Conservation (phyloP, 345 rosid genomes). For the Arabis hirsuta region DNA sequence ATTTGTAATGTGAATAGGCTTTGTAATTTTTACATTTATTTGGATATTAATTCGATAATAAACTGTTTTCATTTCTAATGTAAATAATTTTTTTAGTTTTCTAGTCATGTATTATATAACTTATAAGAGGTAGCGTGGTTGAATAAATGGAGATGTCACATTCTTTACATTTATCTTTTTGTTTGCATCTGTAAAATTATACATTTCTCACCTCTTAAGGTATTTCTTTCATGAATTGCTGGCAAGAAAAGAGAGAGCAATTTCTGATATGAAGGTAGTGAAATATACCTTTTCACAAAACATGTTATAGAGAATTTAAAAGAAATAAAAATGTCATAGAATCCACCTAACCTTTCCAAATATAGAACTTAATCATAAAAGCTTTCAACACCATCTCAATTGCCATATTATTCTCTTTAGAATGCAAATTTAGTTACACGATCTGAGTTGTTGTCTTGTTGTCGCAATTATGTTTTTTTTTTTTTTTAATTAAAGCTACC, state of each 20-base stretch:
- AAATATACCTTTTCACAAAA: neutral
- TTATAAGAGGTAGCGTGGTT: conserved; percentile 12
- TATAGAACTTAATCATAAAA: neutral
- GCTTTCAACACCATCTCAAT: neutral
- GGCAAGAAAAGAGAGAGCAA: neutral
- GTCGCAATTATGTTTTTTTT: neutral
- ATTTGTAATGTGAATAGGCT: conserved; percentile 35
- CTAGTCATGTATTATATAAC: conserved; percentile 4
- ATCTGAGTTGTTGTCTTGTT: neutral
- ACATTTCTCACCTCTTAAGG: neutral
- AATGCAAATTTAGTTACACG: neutral
- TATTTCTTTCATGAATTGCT: neutral
- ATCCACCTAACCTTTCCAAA: neutral
- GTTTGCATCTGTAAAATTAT: neutral
- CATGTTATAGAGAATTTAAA: neutral
- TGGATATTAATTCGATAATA: conserved; percentile 12
- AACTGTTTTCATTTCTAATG: conserved; percentile 22
- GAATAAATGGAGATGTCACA: conserved; percentile 21
- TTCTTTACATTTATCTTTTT: conserved; percentile 1
- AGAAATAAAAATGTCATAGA: neutral
- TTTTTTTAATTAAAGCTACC: conserved; percentile 5
- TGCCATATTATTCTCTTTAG: neutral
- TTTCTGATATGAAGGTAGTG: neutral
- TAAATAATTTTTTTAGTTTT: conserved; percentile 28
- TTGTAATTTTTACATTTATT: conserved; percentile 25